phyloP scores from a whole-genome alignment of 106 monocot species.

The Allium cepa region DNA sequence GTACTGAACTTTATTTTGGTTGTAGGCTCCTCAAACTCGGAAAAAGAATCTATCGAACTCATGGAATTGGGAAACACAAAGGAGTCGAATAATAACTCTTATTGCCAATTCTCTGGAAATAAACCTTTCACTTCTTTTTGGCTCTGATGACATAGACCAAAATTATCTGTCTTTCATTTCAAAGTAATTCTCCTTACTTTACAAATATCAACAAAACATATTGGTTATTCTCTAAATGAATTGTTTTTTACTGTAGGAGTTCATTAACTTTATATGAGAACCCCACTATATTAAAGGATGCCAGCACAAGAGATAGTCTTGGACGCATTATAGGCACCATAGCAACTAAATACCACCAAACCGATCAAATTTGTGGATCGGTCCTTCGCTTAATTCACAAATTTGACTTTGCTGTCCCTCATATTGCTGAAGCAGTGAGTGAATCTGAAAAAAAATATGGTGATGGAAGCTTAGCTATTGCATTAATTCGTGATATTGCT shows the following conservation, averaged over 20 bases:
- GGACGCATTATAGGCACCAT: slow-evolving; percentile 62
- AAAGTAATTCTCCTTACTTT: slow-evolving; percentile 29
- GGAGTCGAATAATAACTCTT: slow-evolving; percentile 54
- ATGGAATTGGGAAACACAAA: slow-evolving; percentile 77
- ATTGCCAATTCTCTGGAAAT: slow-evolving; percentile 90
- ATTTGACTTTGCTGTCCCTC: slow-evolving; percentile 69
- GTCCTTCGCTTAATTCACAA: slow-evolving; percentile 78
- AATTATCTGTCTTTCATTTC: slow-evolving; percentile 79
- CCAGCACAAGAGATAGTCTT: slow-evolving; percentile 53
- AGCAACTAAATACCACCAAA: slow-evolving; percentile 48
- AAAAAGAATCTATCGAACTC: slow-evolving; percentile 43
- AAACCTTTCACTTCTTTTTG: slow-evolving; percentile 67
- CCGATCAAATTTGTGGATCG: slow-evolving; percentile 56
- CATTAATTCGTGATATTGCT: slow-evolving; percentile 78
- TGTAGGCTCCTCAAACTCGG: slow-evolving; percentile 27
- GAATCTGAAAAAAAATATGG: slow-evolving; percentile 61
- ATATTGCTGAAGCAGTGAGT: slow-evolving; percentile 55
- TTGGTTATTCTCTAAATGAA: not conserved
- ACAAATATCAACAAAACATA: not conserved
- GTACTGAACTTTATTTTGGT: not conserved
- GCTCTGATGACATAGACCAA: slow-evolving; percentile 49
- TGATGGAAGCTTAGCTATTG: slow-evolving; percentile 69
- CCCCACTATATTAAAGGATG: slow-evolving; percentile 49
- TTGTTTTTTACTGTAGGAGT: slow-evolving; percentile 35
- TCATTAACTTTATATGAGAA: slow-evolving; percentile 72